Percentiles rank a stretch among this genome's conserved stretches.
Conservation (phyloP, 2,329 filamentous ascomycete species). For the Penicillium sp. region DNA sequence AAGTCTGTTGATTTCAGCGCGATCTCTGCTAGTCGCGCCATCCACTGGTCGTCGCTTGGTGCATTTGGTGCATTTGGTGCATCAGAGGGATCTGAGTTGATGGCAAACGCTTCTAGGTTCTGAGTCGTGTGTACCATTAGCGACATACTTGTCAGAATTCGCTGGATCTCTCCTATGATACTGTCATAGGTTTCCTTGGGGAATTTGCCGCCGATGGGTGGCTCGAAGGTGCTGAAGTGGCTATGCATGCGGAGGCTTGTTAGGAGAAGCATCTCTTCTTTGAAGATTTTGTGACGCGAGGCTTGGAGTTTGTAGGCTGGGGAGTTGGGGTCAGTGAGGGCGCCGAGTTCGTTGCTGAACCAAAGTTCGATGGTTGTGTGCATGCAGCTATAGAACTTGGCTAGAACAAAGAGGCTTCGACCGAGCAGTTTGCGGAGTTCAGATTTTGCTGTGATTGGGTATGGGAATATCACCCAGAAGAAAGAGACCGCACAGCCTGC, state of each 20-base stretch:
- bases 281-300: conserved; percentile 58
- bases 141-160: conserved; percentile 60
- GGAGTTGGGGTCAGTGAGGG: conserved; percentile 11
- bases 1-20: conserved; percentile 56
- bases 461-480: conserved; percentile 74
- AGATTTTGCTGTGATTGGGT: conserved; percentile 67
- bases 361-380: conserved; percentile 64
- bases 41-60: conserved; percentile 51
- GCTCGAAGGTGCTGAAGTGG: conserved; percentile 66
- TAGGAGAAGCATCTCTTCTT: conserved; percentile 64
- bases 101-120: conserved; percentile 44
- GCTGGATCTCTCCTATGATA: conserved; percentile 57
- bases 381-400: conserved; percentile 70
- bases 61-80: conserved; percentile 17
- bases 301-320: conserved; percentile 49
- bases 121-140: conserved; percentile 63
- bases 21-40: conserved; percentile 57
- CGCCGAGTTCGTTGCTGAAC: conserved; percentile 56
- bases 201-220: conserved; percentile 70
- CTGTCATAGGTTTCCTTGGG: conserved; percentile 62
- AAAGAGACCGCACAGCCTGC: conserved; percentile 68
- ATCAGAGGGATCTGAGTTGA: conserved; percentile 8
- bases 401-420: conserved; percentile 66
- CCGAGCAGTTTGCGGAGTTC: conserved; percentile 66
- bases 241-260: conserved; percentile 61